Percentiles rank a stretch among this genome's conserved stretches.
Evolutionary conservation across 345 rosid genomes (phyloP).

Genomic region (Eutrema yunnanense): DNA sequence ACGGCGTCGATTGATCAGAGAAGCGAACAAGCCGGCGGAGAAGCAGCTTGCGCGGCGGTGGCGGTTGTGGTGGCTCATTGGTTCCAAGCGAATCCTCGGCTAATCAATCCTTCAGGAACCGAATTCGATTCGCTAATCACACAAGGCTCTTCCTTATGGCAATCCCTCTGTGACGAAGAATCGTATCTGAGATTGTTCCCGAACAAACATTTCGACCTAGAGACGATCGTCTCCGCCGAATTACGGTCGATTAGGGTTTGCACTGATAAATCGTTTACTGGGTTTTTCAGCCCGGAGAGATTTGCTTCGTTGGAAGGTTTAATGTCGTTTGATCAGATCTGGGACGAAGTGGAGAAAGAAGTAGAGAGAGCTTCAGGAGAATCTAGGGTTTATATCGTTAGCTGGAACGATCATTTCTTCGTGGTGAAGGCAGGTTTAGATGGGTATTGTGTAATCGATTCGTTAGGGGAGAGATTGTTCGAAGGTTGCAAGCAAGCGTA

Average conservation of each 20-base stretch:
- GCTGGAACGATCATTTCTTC: slow-evolving; percentile 76
- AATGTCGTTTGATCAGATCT: slow-evolving; percentile 52
- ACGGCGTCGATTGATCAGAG: slow-evolving; percentile 30
- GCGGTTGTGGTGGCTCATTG: slow-evolving; percentile 31
- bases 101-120: slow-evolving; percentile 5
- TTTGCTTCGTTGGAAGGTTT: slow-evolving; percentile 32
- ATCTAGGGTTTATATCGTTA: slow-evolving; percentile 39
- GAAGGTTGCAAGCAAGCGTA: slow-evolving; percentile 62
- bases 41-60: slow-evolving; percentile 28
- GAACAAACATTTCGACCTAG: slow-evolving; percentile 26
- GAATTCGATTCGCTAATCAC: slow-evolving; percentile 29
- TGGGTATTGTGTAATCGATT: slow-evolving; percentile 47
- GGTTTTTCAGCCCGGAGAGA: slow-evolving; percentile 46
- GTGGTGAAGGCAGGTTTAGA: slow-evolving; percentile 40
- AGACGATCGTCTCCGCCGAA: slow-evolving; percentile 20
- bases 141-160: slow-evolving; percentile 29
- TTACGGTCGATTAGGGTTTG: slow-evolving; percentile 31
- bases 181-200: slow-evolving; percentile 22
- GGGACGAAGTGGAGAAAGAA: slow-evolving; percentile 36
- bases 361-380: slow-evolving; percentile 13
- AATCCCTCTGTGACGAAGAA: slow-evolving; percentile 18
- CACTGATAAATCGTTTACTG: slow-evolving; percentile 40
- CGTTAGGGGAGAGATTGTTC: slow-evolving; percentile 52
- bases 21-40: slow-evolving; percentile 34
- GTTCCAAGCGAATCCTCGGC: slow-evolving; percentile 18